phyloP scores from a whole-genome alignment of 768 basidiomycete species.

The Phylloporus sp. region DNA sequence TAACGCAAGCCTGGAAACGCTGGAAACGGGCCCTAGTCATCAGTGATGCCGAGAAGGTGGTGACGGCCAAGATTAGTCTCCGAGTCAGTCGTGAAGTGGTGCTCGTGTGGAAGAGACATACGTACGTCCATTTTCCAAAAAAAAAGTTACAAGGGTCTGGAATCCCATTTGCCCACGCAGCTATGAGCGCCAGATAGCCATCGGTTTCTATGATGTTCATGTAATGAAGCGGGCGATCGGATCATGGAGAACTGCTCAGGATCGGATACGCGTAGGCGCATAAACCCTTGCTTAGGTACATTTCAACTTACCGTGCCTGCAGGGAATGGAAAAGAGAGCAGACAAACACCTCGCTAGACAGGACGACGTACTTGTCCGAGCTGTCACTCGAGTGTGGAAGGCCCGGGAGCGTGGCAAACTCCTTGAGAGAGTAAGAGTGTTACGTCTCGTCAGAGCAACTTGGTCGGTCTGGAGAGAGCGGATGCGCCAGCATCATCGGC shows the following conservation, averaged over 20 bases:
- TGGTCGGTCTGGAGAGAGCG: slow-evolving; percentile 50
- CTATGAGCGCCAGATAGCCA: slow-evolving; percentile 39
- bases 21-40: slow-evolving; percentile 52
- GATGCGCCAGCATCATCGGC: slow-evolving; percentile 34
- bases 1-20: slow-evolving; percentile 45
- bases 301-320: slow-evolving; percentile 13
- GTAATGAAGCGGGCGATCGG: slow-evolving; percentile 44
- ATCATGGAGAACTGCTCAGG: slow-evolving; percentile 52
- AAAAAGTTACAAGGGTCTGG: background rate
- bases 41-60: slow-evolving; percentile 39
- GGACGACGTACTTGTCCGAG: slow-evolving; percentile 54
- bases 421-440: slow-evolving; percentile 47
- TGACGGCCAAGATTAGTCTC: slow-evolving; percentile 41
- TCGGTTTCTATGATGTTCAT: slow-evolving; percentile 36
- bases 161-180: slow-evolving; percentile 31
- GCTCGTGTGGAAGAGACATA: slow-evolving; percentile 51
- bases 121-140: slow-evolving; percentile 37
- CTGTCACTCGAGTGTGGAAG: slow-evolving; percentile 60
- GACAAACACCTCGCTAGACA: slow-evolving; percentile 52
- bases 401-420: slow-evolving; percentile 59
- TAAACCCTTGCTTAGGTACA: background rate
- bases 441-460: slow-evolving; percentile 41
- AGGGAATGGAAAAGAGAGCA: slow-evolving; percentile 56
- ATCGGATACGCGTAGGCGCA: slow-evolving; percentile 45
- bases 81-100: slow-evolving; percentile 48